phyloP scores from a whole-genome alignment of 371 early-diverging fungal species.

The Mucor ambiguus region DNA sequence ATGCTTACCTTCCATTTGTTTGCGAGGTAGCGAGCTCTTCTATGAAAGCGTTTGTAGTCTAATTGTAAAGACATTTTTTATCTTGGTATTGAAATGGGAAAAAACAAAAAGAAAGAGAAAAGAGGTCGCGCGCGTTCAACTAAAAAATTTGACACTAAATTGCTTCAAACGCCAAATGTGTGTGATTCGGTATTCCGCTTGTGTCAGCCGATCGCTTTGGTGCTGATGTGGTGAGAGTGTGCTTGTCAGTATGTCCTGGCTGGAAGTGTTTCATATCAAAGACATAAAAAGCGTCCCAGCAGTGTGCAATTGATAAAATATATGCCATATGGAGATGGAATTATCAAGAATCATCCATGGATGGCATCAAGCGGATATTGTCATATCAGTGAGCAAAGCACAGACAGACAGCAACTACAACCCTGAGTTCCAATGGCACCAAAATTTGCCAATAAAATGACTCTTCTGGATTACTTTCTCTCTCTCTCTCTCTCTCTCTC shows the following conservation, averaged over 20 bases:
- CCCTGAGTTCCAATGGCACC: neutral
- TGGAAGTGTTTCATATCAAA: no score
- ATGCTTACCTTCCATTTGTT: slow-evolving; percentile 60
- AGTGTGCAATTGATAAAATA: no score
- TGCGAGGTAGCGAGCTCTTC: slow-evolving; percentile 57
- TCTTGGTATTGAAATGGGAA: neutral
- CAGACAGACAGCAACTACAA: no score
- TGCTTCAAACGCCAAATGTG: neutral
- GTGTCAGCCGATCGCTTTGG: no score
- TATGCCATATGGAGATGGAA: no score
- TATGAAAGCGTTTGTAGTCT: slow-evolving; percentile 65
- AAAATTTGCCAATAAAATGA: neutral
- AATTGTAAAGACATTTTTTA: slow-evolving; percentile 39
- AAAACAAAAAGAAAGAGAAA: neutral
- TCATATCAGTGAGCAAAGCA: no score
- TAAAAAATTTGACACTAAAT: slow-evolving; percentile 5
- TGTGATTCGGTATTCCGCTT: neutral
- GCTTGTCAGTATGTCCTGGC: no score
- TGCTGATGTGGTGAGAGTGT: no score
- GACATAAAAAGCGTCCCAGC: no score
- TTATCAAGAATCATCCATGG: no score
- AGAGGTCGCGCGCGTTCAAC: neutral
- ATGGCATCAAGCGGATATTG: no score
- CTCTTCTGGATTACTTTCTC: neutral
- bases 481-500: neutral